A percentile compares a stretch with the other conserved stretches of the same genome.
phyloP scores from a whole-genome alignment of 164 flowering plant genomes.

The Paratinospora sagittata region DNA sequence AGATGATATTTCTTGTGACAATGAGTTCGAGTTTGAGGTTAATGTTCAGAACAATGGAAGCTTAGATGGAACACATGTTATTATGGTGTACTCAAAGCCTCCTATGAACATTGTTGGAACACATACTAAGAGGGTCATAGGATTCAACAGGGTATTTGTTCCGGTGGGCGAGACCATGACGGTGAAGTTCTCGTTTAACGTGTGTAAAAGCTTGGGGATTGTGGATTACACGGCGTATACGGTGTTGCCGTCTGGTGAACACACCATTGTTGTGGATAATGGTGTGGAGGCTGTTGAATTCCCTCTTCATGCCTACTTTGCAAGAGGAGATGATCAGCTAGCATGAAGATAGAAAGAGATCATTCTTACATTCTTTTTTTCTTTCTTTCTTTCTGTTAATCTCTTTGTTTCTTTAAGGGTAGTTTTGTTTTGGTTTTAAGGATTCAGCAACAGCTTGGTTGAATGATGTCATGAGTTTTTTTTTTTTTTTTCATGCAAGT shows the following conservation, averaged over 20 bases:
- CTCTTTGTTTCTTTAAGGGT: neutral
- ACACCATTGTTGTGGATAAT: slow-evolving; percentile 18
- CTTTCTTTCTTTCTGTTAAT: too few relatives aligned
- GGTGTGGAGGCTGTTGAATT: slow-evolving; percentile 14
- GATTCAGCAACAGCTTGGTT: neutral
- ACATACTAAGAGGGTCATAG: slow-evolving; percentile 14
- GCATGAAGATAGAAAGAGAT: neutral
- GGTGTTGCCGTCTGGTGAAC: slow-evolving; percentile 18
- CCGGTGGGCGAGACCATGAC: neutral
- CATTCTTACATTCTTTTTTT: neutral
- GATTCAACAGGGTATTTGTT: slow-evolving; percentile 18
- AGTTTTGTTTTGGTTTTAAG: neutral
- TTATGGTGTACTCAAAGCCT: slow-evolving; percentile 21
- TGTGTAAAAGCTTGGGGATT: slow-evolving; percentile 18
- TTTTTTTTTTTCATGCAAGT: too few relatives aligned
- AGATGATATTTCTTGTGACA: slow-evolving; percentile 11
- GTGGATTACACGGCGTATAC: slow-evolving; percentile 11
- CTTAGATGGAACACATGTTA: slow-evolving; percentile 5
- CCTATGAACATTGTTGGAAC: slow-evolving; percentile 5
- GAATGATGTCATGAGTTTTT: neutral
- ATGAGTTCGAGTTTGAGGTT: slow-evolving; percentile 12
- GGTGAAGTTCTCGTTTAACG: slow-evolving; percentile 16
- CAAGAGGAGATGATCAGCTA: neutral
- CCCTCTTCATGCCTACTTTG: slow-evolving; percentile 8
- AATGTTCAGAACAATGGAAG: slow-evolving; percentile 16